Evolutionary conservation across 768 basidiomycete species (phyloP), one percentile per base, ranked within the genome.

Genomic region (Harrya chromipes): DNA sequence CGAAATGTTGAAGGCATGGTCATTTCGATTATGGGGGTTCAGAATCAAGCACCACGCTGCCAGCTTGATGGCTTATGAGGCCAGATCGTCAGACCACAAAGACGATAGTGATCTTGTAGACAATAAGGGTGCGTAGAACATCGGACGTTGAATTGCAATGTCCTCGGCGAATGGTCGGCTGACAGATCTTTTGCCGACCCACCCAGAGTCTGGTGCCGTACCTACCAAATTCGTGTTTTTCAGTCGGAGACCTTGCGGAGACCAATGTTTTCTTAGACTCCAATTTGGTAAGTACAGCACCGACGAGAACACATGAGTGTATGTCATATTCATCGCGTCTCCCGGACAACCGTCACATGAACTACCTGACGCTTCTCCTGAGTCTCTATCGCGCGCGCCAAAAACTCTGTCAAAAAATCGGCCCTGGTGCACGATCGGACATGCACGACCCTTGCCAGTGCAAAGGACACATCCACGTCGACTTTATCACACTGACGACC

Each of bases 311-410:
- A n/a, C n/a, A n/a, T 12, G 8, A 13, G 29, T 29, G 29, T 26
- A 26, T 6, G 23, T n/a, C 23, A 6, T 19, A 40, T 19, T 6
- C 29, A 26, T 29, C 12, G 14, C 26, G 67, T 70, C 50, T 78
- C 77, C 46, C 70, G 71, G 24, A 74, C 70, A 35, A 75, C 69
- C 1, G 74, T 72, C 74, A 77, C 74, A 55, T 71, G 71, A 36
- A 79, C 67, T 46, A 67, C 62, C 54, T 74, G 46, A 2, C 49
- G 55, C 17, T 36, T 54, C 40, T 52, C 8, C 26, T 8, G 26
- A 26, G 6, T 26, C 26, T 26, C 50, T 10, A 16, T 31, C 17
- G 24, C 5, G 11, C 14, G 33, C 13, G 19, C 14, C 9, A 5
- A 17, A 19, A 16, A 13, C 8, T n/a, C 40, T n/a, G 12, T 21